Base-by-base conservation (phyloP, 495 filamentous ascomycete species). In the Penicillium daleae region DNA sequence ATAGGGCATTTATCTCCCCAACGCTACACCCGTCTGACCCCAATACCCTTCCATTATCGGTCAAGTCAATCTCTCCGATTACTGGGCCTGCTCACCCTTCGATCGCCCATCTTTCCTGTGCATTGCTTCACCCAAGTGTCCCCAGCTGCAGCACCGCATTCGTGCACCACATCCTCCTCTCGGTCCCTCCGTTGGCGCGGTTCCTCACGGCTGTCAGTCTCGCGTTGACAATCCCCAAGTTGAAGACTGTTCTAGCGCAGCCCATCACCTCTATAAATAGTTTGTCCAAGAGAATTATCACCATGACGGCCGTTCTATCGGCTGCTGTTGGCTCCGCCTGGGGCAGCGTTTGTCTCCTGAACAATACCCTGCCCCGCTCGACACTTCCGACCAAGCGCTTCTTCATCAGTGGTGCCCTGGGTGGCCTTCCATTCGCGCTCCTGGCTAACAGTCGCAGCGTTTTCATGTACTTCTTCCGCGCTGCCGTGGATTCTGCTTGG, bases 111-210 rank as follows among this genome's bases (percentile, higher is more conserved):
- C 85, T 97, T 32, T 92, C 91, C 56, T 99, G 95, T 76, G 95
- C 95, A 2, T 81, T 94, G 21, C 85, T 97, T n/a, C 95, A 99
- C 74, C 94, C 95, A 0, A 77, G 83, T 22, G 89, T 93, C 64
- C 93, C 95, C 4, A 93, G 88, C 61, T 99, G 95, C 78, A 81
- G 86, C 27, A 90, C 89, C 19, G 94, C 92, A 2, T 94, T 93
- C 78, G 71, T 97, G 40, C 89, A 89, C 55, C 92, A 93, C 73
- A 89, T 90, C 80, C 82, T 96, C 39, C 86, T 84, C 39, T 88
- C 90, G 37, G 93, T 96, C 73, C 93, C 94, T 0, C 76, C 78
- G 7, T 75, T 96, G n/a, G 86, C 89, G 0, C 88, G 90, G 22
- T 86, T 94, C 76, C 85, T 97, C 72, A 81, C 89, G 2, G 67